Conservation (phyloP, 129 eudicot genomes). For the Silybum marianum region DNA sequence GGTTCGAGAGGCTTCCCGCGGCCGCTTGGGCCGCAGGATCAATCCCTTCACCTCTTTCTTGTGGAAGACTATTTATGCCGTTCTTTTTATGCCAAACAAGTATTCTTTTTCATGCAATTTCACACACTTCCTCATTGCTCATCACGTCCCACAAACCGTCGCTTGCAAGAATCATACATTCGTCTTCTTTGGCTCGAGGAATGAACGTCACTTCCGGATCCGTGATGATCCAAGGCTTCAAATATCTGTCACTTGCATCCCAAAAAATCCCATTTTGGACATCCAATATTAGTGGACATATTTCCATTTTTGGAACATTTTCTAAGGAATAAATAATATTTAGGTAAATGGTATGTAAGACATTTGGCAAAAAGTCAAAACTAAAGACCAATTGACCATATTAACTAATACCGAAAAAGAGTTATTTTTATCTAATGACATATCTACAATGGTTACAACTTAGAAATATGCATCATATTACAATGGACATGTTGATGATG, state of each 20-base stretch:
- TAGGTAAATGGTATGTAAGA: not conserved
- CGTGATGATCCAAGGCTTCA: conserved; percentile 68
- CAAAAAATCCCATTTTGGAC: not conserved
- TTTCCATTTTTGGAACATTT: not conserved
- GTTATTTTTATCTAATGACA: not conserved
- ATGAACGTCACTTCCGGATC: conserved; percentile 66
- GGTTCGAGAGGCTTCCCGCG: conserved; percentile 50
- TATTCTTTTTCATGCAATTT: conserved; percentile 56
- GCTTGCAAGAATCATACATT: conserved; percentile 63
- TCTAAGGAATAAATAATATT: not conserved
- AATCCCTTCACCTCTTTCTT: conserved; percentile 46
- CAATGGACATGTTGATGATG: not conserved
- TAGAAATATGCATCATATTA: not conserved
- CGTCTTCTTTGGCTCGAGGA: conserved; percentile 58
- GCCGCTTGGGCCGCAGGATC: conserved; percentile 68
- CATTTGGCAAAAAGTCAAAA: not conserved
- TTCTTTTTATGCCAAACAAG: conserved; percentile 67
- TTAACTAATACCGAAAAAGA: not conserved
- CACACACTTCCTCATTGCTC: conserved; percentile 66
- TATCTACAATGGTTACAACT: not conserved
- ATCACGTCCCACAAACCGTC: conserved; percentile 72
- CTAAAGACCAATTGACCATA: not conserved
- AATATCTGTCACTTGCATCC: conserved; percentile 54
- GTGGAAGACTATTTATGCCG: conserved; percentile 28
- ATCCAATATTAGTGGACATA: too few species aligned